Conservation (phyloP, 371 early-diverging fungal genomes). For the Mortierella sp. region DNA sequence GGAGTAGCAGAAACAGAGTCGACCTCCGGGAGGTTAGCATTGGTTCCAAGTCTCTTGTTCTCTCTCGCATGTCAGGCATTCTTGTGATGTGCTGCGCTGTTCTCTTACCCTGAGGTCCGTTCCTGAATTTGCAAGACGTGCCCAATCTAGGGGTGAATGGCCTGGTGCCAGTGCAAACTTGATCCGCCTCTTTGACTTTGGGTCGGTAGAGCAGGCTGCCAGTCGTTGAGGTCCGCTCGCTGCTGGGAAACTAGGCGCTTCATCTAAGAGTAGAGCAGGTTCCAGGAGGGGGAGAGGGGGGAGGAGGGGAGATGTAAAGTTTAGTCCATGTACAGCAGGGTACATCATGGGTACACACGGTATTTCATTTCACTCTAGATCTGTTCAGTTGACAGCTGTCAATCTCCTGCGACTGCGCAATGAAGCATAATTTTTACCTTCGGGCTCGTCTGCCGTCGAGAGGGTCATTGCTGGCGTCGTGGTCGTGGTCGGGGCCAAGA, state of each 20-base stretch:
- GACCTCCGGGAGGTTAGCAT: not conserved
- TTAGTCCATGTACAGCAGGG: not conserved
- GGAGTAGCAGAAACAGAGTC: not conserved
- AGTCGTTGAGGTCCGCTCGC: constrained; percentile 53
- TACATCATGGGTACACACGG: not conserved
- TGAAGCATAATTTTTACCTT: constrained; percentile 17
- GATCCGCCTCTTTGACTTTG: constrained; percentile 62
- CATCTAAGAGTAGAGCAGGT: constrained; percentile 10
- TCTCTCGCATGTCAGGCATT: too few species aligned
- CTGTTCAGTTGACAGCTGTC: not conserved
- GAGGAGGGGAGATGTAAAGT: not conserved
- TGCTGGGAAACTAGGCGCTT: constrained; percentile 44
- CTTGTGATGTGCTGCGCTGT: too few species aligned
- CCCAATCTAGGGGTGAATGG: constrained; percentile 95
- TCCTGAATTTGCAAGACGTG: constrained; percentile 80
- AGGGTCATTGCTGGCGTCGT: constrained; percentile 31
- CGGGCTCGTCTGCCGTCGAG: constrained; percentile 42
- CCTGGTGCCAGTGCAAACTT: constrained; percentile 91
- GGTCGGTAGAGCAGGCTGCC: constrained; percentile 49
- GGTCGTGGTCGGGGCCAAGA: too few species aligned
- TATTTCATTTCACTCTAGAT: not conserved
- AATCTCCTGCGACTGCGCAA: not conserved
- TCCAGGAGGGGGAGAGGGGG: not conserved
- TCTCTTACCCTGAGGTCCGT: constrained; percentile 76
- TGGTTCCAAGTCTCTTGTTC: too few species aligned